Conservation (phyloP, 192 early-diverging fungal species). For the Phlyctochytrium arcticum region DNA sequence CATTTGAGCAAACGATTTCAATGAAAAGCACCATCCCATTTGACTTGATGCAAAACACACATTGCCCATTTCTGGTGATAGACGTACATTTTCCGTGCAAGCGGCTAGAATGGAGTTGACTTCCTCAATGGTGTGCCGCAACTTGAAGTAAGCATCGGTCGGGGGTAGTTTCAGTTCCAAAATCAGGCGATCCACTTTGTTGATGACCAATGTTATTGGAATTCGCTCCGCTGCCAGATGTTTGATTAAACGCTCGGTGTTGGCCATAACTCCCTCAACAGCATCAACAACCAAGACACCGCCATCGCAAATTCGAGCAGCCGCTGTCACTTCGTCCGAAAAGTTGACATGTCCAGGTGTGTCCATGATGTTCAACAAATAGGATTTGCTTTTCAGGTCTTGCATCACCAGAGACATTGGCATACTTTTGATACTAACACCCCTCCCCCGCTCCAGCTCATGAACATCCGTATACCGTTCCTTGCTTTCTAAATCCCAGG, state of each 20-base stretch:
- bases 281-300: conserved; percentile 91
- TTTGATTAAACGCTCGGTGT: conserved; percentile 82
- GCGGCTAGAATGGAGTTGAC: conserved; percentile 76
- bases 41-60: conserved; percentile 90
- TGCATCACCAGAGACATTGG: conserved; percentile 89
- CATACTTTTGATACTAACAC: conserved; percentile 88
- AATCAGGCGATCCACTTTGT: conserved; percentile 98
- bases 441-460: conserved; percentile 81
- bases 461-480: conserved; percentile 90
- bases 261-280: conserved; percentile 95
- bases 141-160: conserved; percentile 93
- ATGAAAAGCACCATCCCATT: conserved; percentile 91
- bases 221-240: conserved; percentile 76
- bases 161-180: conserved; percentile 95
- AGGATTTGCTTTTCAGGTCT: conserved; percentile 82
- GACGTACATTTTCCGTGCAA: conserved; percentile 45
- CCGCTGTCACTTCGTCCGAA: conserved; percentile 86
- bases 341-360: conserved; percentile 97
- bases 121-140: conserved; percentile 93
- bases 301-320: conserved; percentile 83
- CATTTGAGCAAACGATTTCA: conserved; percentile 86
- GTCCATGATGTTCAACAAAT: conserved; percentile 85
- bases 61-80: conserved; percentile 93
- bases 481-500: conserved; percentile 47
- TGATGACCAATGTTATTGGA: conserved; percentile 83